A percentile compares a stretch with the other conserved stretches of the same genome.
These are phyloP conservation scores for Scheffersomyces stipitis DNA, from an alignment of 805 yeast species.

Conservation along the genomic window DNA sequence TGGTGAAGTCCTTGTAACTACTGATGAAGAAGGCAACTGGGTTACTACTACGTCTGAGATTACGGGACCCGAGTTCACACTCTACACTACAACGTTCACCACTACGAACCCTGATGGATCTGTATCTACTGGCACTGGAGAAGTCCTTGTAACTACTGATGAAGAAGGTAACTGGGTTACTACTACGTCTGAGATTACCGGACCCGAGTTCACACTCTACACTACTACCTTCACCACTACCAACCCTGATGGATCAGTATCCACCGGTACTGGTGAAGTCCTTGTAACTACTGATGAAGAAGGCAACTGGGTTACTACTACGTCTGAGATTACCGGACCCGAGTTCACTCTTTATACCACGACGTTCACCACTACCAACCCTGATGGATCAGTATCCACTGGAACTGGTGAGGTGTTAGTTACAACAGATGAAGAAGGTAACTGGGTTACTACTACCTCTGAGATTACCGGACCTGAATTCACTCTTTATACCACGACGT, in stretches of 20 bases:
- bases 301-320: constrained; percentile 14
- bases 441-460: constrained; percentile 12
- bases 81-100: constrained; percentile 18
- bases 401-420: constrained; percentile 18
- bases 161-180: constrained; percentile 13
- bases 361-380: constrained; percentile 12
- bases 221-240: constrained; percentile 5
- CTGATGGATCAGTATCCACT: constrained; percentile 14
- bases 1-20: constrained; percentile 15
- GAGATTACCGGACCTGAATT: constrained; percentile 2
- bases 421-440: constrained; percentile 16
- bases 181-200: constrained; percentile 8
- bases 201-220: constrained; percentile 5
- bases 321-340: constrained; percentile 6
- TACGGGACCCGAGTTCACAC: too few species aligned
- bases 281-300: constrained; percentile 18
- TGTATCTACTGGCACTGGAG: constrained; percentile 16
- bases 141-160: constrained; percentile 15
- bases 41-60: constrained; percentile 15
- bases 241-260: constrained; percentile 2
- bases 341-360: constrained; percentile 15
- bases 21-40: constrained; percentile 15
- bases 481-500: constrained; percentile 18
- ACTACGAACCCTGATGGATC: constrained; percentile 14
- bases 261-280: constrained; percentile 9